Percentiles rank a stretch among this genome's conserved stretches.
phyloP scores from a whole-genome alignment of 257 asterid genomes.

The Leonotis leonurus region DNA sequence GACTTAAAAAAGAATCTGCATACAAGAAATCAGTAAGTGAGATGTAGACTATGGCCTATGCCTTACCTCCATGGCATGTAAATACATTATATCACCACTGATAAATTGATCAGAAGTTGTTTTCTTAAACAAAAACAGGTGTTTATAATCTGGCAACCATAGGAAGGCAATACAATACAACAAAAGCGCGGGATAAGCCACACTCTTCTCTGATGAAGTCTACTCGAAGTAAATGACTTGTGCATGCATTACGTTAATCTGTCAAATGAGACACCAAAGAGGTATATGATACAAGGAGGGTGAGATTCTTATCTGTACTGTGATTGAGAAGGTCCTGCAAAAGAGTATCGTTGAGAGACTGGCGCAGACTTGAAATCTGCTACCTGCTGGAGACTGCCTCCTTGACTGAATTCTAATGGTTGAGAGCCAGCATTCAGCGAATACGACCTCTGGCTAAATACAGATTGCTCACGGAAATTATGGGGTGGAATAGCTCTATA shows the following conservation, averaged over 20 bases:
- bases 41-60: no score
- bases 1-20: no score
- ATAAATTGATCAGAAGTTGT: no score
- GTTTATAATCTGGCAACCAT: not conserved
- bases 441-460: conserved; percentile 21
- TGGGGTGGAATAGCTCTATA: conserved; percentile 27
- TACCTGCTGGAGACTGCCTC: conserved; percentile 16
- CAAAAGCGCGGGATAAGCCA: no score
- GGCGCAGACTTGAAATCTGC: conserved; percentile 30
- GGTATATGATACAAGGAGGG: not conserved
- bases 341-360: conserved; percentile 53
- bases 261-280: not conserved
- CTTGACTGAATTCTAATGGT: conserved; percentile 22
- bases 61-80: no score
- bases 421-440: conserved; percentile 24
- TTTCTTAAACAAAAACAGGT: no score
- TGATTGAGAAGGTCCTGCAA: conserved; percentile 44
- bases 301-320: conserved; percentile 22
- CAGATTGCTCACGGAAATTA: conserved; percentile 18
- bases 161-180: no score
- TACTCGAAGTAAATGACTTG: not conserved
- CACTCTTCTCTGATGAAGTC: no score
- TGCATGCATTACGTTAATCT: not conserved
- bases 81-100: no score
- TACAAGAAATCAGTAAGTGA: no score